Conservation (phyloP, 2,329 filamentous ascomycete species). For the Phialophora tarda region DNA sequence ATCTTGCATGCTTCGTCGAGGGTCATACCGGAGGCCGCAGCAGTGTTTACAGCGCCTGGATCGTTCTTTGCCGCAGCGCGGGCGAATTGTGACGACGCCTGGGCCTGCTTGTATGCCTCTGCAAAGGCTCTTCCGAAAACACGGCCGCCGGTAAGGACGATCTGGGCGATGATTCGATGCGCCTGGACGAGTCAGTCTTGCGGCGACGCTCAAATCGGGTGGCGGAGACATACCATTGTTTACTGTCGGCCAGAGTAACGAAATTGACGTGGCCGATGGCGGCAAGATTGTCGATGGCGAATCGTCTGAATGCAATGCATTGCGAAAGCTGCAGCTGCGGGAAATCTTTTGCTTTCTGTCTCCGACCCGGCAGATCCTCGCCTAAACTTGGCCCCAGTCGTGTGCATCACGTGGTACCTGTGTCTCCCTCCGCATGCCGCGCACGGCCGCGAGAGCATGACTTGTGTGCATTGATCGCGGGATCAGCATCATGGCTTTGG, state of each 20-base stretch:
- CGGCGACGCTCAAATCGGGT: constrained; percentile 8
- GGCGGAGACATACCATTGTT: constrained; percentile 25
- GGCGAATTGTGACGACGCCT: constrained; percentile 82
- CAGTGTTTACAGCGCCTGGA: constrained; percentile 57
- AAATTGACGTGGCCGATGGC: constrained; percentile 9
- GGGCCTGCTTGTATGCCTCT: constrained; percentile 94
- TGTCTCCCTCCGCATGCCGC: neutral
- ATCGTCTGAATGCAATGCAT: neutral
- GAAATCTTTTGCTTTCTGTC: constrained; percentile 28
- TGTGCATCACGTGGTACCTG: constrained; percentile 4
- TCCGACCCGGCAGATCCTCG: constrained; percentile 19
- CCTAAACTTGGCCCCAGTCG: constrained; percentile 3
- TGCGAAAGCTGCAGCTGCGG: constrained; percentile 25
- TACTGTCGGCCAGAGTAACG: constrained; percentile 9
- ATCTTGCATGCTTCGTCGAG: constrained; percentile 98
- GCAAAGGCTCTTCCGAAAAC: constrained; percentile 91
- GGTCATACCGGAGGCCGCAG: constrained; percentile 75
- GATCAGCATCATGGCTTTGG: neutral
- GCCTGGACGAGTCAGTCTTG: constrained; percentile 64
- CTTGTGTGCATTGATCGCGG: constrained; percentile 5
- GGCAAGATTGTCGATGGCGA: constrained; percentile 15
- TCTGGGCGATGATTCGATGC: constrained; percentile 91
- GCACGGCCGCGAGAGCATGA: constrained; percentile 1
- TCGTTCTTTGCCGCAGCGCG: constrained; percentile 69
- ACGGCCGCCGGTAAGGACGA: constrained; percentile 86